Base-by-base conservation (phyloP, 1,284 basidiomycete genomes). In the Volvariella surrecta region DNA sequence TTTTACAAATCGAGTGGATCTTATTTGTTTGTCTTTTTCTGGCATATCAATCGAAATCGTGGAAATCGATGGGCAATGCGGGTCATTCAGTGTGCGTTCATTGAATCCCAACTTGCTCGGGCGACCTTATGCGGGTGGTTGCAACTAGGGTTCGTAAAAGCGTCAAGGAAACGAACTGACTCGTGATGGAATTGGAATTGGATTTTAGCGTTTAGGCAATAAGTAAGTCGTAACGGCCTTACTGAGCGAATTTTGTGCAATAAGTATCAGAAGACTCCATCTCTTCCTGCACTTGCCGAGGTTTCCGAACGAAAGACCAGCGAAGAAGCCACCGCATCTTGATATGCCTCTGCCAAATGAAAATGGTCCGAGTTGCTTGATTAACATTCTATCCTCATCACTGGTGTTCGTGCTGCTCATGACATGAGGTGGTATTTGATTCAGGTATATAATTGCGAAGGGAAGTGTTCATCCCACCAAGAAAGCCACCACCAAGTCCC, bases 21-120 rank as follows among this genome's bases (percentile, higher is more conserved):
- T 35, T n/a, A 16, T 19, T 35, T 35, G 34, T 35, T 35, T 19
- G 34, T 6, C 34, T 16, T n/a, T 35, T 35, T 19, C 34, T 15
- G 34, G 13, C 34, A 35, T 35, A 35, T 35, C 34, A 35, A 19
- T 35, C 18, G 34, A 16, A 35, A 35, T 35, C 34, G 18, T 35
- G 18, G 18, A 35, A 35, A 35, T 35, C 34, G 34, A 35, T 35
- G 34, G 18, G 11, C 6, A 15, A 35, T 15, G 34, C n/a, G 34
- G n/a, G 13, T 16, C 34, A 8, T 35, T 6, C n/a, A 15, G n/a
- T 15, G 15, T 35, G 34, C 34, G 8, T 6, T 8, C 34, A n/a
- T n/a, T 35, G 13, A 35, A 19, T 35, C 15, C 34, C n/a, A n/a
- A n/a, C 34, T 35, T 16, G 15, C 34, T 28, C n/a, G 15, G 18